Evolutionary conservation across 768 basidiomycete genomes (phyloP).

Genomic region (Serendipita sp.): DNA sequence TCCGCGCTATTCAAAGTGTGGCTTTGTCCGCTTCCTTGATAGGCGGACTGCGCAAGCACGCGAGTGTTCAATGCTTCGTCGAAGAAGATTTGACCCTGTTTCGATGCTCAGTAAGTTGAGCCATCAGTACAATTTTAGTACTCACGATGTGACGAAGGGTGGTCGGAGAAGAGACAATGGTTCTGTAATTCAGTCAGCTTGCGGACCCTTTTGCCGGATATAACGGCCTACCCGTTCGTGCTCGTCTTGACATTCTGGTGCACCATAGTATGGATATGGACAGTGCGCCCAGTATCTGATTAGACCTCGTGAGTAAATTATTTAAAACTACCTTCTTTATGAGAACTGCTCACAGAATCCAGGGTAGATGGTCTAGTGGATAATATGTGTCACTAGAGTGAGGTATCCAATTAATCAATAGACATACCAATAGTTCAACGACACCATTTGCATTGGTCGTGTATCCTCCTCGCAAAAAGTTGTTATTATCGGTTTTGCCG

Average conservation of each 20-base stretch:
- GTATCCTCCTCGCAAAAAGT: conserved; percentile 25
- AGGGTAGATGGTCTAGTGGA: conserved; percentile 20
- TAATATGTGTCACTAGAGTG: neutral
- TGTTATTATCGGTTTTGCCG: conserved; percentile 14
- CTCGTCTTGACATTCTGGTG: conserved; percentile 13
- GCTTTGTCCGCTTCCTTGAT: conserved; percentile 17
- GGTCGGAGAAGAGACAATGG: conserved; percentile 19
- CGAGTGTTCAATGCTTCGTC: conserved; percentile 21
- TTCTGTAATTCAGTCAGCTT: conserved; percentile 10
- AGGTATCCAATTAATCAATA: no score
- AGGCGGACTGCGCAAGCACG: conserved; percentile 18
- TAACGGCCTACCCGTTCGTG: neutral
- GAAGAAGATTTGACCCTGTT: conserved; percentile 24
- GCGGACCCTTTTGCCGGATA: neutral
- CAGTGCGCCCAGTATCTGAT: conserved; percentile 18
- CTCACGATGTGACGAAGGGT: conserved; percentile 20
- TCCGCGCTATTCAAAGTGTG: conserved; percentile 21
- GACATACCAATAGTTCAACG: conserved; percentile 18
- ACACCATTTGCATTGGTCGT: conserved; percentile 22
- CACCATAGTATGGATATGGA: conserved; percentile 25
- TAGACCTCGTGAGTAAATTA: neutral
- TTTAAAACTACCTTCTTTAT: neutral
- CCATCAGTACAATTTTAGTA: neutral
- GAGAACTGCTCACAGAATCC: conserved; percentile 16
- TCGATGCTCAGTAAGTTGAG: neutral